Evolutionary conservation across 179 eudicot genomes (phyloP).

Genomic region (Carnegiea gigantea): DNA sequence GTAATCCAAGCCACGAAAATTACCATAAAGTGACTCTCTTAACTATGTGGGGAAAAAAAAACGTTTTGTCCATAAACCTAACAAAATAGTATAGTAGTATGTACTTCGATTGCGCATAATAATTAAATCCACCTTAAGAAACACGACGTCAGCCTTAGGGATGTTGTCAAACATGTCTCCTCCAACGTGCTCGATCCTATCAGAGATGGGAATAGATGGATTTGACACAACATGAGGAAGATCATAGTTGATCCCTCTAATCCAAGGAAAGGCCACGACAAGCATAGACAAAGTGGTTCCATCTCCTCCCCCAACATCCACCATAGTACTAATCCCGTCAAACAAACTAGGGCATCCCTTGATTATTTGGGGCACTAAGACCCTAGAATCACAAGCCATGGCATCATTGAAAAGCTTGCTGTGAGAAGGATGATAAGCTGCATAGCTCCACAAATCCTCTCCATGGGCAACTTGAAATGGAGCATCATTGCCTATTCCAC

Average conservation of each 20-base stretch:
- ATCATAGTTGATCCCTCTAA: slow-evolving; percentile 60
- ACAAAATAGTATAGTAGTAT: too few relatives aligned
- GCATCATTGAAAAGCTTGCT: slow-evolving; percentile 60
- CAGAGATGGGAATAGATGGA: not conserved
- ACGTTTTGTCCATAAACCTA: too few relatives aligned
- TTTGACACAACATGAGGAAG: slow-evolving; percentile 49
- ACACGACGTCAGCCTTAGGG: slow-evolving; percentile 60
- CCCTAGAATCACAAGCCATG: slow-evolving; percentile 61
- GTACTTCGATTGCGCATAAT: too few relatives aligned
- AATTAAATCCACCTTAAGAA: slow-evolving; percentile 42
- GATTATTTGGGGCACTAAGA: slow-evolving; percentile 36
- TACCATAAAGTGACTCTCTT: too few relatives aligned
- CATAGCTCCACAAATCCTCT: slow-evolving; percentile 54
- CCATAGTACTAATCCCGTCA: slow-evolving; percentile 39
- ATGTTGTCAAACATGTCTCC: slow-evolving; percentile 58
- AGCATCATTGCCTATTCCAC: slow-evolving; percentile 1
- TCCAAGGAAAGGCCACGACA: slow-evolving; percentile 46
- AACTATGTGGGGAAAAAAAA: too few relatives aligned
- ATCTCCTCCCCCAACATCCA: slow-evolving; percentile 70
- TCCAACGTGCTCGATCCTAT: slow-evolving; percentile 46
- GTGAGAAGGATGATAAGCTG: slow-evolving; percentile 34
- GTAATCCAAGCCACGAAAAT: too few relatives aligned
- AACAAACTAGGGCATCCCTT: slow-evolving; percentile 41
- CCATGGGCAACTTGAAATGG: slow-evolving; percentile 53
- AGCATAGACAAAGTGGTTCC: slow-evolving; percentile 42